Conservation (phyloP, 2,329 filamentous ascomycete genomes). For the Penicillium sp. region DNA sequence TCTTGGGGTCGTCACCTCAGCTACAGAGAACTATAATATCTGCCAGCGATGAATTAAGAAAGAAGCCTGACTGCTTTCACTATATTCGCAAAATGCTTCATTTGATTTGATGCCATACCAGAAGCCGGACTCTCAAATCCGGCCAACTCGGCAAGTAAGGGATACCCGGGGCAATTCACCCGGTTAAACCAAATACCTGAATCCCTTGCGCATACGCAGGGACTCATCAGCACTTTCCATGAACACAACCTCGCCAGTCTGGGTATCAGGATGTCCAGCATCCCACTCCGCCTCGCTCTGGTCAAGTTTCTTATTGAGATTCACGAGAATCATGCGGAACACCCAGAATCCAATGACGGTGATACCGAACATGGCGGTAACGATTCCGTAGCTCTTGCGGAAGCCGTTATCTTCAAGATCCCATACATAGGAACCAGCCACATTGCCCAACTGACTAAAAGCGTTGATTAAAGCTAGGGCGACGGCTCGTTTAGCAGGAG, state of each 20-base stretch:
- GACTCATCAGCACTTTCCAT: slow-evolving; percentile 19
- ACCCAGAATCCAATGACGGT: slow-evolving; percentile 45
- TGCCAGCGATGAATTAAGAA: too few species aligned
- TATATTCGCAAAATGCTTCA: too few species aligned
- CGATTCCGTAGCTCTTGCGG: slow-evolving; percentile 60
- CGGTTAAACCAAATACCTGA: slow-evolving; percentile 23
- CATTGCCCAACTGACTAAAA: slow-evolving; percentile 53
- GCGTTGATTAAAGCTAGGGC: slow-evolving; percentile 72
- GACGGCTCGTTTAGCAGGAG: slow-evolving; percentile 66
- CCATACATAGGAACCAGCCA: slow-evolving; percentile 61
- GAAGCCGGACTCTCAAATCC: too few species aligned
- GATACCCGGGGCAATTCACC: too few species aligned
- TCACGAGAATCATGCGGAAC: slow-evolving; percentile 46
- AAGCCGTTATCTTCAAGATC: slow-evolving; percentile 54
- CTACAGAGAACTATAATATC: too few species aligned
- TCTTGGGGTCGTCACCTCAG: too few species aligned
- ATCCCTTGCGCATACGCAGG: slow-evolving; percentile 25
- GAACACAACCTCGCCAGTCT: slow-evolving; percentile 8
- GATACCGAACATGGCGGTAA: slow-evolving; percentile 58
- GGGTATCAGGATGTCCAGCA: background rate
- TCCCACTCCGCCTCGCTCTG: slow-evolving; percentile 12
- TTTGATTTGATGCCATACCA: too few species aligned
- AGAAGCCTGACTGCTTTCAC: too few species aligned
- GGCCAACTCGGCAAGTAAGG: too few species aligned
- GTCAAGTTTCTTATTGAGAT: slow-evolving; percentile 24